Percentiles rank a stretch among this genome's conserved stretches.
These are phyloP conservation scores for Eragrostis curvula DNA, from an alignment of 176 grass and related monocot genomes.

Conservation along the genomic window DNA sequence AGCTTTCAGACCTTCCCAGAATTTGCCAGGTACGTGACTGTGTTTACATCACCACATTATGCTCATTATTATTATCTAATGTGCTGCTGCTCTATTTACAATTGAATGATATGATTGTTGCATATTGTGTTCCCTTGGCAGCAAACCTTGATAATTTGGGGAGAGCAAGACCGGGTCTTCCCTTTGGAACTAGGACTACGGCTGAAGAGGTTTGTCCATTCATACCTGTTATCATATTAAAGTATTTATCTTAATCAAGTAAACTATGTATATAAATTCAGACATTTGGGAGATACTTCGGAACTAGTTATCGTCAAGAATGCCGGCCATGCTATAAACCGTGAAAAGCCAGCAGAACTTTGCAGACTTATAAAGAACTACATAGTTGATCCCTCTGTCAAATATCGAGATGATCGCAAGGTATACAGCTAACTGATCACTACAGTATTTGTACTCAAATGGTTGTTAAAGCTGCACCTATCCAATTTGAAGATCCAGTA, in stretches of 20 bases:
- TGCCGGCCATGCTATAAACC: slow-evolving; percentile 85
- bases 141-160: slow-evolving; percentile 96
- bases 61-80: no score
- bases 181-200: slow-evolving; percentile 78
- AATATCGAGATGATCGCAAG: slow-evolving; percentile 52
- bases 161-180: slow-evolving; percentile 83
- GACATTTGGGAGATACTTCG: slow-evolving; percentile 81
- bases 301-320: slow-evolving; percentile 70
- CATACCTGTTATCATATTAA: not conserved
- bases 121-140: slow-evolving; percentile 35
- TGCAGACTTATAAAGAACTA: slow-evolving; percentile 69
- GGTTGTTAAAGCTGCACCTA: not conserved
- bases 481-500: not conserved
- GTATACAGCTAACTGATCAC: slow-evolving; percentile 19
- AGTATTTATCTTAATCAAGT: slow-evolving; percentile 14
- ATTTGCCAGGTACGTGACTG: slow-evolving; percentile 66
- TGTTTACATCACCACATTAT: not conserved
- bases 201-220: slow-evolving; percentile 59
- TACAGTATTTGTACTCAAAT: not conserved
- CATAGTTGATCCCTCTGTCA: slow-evolving; percentile 46
- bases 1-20: slow-evolving; percentile 81
- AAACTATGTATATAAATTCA: slow-evolving; percentile 51
- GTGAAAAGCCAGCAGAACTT: slow-evolving; percentile 75
- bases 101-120: not conserved
- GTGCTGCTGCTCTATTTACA: not conserved